Evolutionary conservation across 805 yeast species (phyloP).

Genomic region (Yarrowia porcina): DNA sequence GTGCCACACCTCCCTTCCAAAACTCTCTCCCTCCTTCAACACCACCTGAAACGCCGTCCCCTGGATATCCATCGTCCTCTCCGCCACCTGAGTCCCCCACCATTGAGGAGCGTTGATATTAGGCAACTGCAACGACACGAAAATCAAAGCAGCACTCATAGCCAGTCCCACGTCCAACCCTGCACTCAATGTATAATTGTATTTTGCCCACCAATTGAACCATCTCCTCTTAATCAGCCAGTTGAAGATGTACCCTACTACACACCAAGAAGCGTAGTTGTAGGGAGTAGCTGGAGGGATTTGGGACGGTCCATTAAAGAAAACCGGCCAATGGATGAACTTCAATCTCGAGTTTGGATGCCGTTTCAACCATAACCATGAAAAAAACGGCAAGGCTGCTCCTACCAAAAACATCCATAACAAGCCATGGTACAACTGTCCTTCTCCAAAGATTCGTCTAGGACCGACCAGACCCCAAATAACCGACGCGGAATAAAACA

Average conservation of each 20-base stretch:
- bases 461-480: constrained; percentile 70
- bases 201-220: constrained; percentile 73
- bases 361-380: constrained; percentile 41
- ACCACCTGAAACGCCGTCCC: not conserved
- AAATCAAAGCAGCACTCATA: constrained; percentile 55
- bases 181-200: constrained; percentile 63
- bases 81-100: constrained; percentile 60
- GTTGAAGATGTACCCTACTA: constrained; percentile 56
- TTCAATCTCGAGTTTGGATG: constrained; percentile 44
- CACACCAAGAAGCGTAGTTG: constrained; percentile 56
- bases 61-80: not conserved
- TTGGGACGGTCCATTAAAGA: constrained; percentile 56
- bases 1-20: constrained; percentile 1
- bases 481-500: constrained; percentile 54
- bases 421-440: constrained; percentile 51
- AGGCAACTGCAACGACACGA: constrained; percentile 49
- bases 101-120: constrained; percentile 45
- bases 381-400: constrained; percentile 45
- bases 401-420: constrained; percentile 63
- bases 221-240: constrained; percentile 54
- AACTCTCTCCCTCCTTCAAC: constrained; percentile 8
- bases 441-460: constrained; percentile 49
- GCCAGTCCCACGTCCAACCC: constrained; percentile 69
- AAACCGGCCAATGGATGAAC: constrained; percentile 64
- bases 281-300: constrained; percentile 76